Percentiles rank a stretch among this genome's conserved stretches.
phyloP scores from a whole-genome alignment of 345 rosid species.

The Eucalyptus sideroxylon region DNA sequence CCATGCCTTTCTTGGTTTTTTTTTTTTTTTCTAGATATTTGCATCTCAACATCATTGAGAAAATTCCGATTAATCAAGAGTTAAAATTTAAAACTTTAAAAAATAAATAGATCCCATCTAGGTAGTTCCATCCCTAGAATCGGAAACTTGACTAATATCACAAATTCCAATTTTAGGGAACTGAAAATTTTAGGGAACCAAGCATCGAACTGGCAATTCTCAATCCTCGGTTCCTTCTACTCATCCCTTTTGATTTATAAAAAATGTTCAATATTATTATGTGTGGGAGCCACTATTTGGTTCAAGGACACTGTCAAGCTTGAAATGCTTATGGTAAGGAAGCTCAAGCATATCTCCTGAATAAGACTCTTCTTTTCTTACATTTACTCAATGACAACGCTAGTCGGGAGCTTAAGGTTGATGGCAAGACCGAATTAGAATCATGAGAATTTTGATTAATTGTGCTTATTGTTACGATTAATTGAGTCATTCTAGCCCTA shows the following conservation, averaged over 20 bases:
- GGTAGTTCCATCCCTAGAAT: rapidly evolving
- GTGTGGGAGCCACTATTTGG: background rate
- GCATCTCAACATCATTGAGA: background rate
- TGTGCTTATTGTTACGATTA: background rate
- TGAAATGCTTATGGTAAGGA: background rate
- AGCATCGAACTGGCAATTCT: too few species aligned
- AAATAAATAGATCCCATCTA: rapidly evolving
- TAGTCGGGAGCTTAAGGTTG: background rate
- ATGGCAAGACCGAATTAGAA: background rate
- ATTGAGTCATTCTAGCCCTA: background rate
- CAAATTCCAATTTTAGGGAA: too few species aligned
- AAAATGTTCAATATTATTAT: too few species aligned
- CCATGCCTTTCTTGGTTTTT: background rate
- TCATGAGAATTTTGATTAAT: background rate
- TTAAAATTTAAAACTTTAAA: too few species aligned
- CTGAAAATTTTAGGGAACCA: too few species aligned
- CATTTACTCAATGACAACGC: background rate
- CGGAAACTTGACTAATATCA: rapidly evolving
- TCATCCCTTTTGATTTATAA: too few species aligned
- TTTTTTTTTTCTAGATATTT: too few species aligned
- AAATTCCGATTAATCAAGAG: background rate
- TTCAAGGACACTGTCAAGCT: background rate
- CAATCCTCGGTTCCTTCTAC: rapidly evolving
- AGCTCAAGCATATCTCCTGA: background rate
- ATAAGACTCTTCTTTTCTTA: background rate